phyloP scores from a whole-genome alignment of 179 eudicot species.

The Heliamphora pulchella region DNA sequence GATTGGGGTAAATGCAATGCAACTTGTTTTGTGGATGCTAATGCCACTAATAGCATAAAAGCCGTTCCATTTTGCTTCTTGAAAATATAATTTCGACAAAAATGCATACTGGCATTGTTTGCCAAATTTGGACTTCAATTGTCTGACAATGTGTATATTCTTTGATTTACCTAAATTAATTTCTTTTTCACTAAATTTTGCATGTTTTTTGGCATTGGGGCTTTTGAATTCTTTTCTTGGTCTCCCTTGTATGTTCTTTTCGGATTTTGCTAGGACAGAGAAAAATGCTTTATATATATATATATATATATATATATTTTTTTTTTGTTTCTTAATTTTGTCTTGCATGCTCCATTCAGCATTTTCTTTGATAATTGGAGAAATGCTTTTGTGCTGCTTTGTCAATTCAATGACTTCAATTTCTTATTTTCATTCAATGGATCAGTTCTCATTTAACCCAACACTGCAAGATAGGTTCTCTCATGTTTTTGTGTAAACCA shows the following conservation, averaged over 20 bases:
- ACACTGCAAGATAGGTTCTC: too few species aligned
- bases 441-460: neutral
- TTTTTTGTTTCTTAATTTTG: neutral
- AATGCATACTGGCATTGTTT: neutral
- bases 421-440: neutral
- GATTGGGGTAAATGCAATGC: neutral
- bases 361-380: neutral
- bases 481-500: too few species aligned
- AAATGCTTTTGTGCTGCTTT: neutral
- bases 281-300: neutral
- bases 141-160: neutral
- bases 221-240: neutral
- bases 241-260: neutral
- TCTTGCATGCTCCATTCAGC: neutral
- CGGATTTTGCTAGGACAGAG: neutral
- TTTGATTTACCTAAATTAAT: neutral
- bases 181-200: neutral
- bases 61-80: neutral
- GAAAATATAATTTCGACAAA: neutral
- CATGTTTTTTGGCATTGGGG: neutral
- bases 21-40: neutral
- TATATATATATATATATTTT: too few species aligned
- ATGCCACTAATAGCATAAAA: neutral
- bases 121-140: neutral
- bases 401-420: neutral